Base-by-base conservation (phyloP, 73 alveolate species). In the Paramecium pentaurelia region DNA sequence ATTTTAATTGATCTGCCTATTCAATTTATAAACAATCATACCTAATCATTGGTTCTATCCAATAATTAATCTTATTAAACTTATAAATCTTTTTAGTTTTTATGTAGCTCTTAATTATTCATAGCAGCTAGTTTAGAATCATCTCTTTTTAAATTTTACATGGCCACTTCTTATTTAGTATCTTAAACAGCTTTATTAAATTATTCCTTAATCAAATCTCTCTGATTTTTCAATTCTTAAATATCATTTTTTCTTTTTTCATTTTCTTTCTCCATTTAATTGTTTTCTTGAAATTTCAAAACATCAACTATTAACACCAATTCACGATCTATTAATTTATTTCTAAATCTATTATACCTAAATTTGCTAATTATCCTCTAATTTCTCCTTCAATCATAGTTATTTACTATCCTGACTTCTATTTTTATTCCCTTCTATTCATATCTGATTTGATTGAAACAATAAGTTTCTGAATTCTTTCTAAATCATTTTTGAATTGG, bases 381-480 rank as follows among this genome's bases (percentile, higher is more conserved):
- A 73, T 73, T 73, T 73, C 87, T 0, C 87, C 87, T 16, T 73
- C 87, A n/a, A 73, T 34, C 87, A 73, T 73, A 2, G 87, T 73
- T 30, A 38, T 18, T n/a, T 34, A 18, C 14, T 73, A 73, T 16
- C 87, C 87, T 16, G 68, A 64, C 8, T 34, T 40, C 36, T 37
- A 30, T 38, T 73, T 73, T 40, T 73, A n/a, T 16, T 73, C 87
- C 40, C 87, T 73, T 73, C 20, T 73, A 40, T 73, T 73, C 60
- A 73, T 40, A 38, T 73, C 87, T 5, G 38, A 8, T 73, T 73
- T 73, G 14, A 73, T 73, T 32, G 87, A 34, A 36, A 73, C 87
- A 64, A 64, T 34, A 32, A 64, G 47, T 28, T 64, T 64, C 84
- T 64, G 12, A 11, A 64, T 64, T 64, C 49, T 64, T 28, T 25